Evolutionary conservation across 345 rosid species (phyloP).

Genomic region (Aethionema arabicum): DNA sequence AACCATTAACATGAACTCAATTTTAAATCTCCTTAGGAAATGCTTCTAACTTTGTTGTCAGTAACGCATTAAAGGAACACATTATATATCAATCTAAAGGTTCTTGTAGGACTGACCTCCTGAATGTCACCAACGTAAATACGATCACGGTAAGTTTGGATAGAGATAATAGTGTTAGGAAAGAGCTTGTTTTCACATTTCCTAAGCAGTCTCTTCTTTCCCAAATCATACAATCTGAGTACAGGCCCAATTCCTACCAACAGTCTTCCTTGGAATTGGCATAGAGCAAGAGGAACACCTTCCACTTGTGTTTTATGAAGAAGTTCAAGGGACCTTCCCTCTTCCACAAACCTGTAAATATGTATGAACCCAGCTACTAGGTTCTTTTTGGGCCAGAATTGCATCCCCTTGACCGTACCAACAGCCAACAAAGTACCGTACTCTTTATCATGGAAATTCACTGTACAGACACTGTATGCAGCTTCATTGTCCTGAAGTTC

Average conservation of each 20-base stretch:
- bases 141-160: constrained; percentile 89
- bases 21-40: too few relatives aligned
- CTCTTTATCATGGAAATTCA: constrained; percentile 95
- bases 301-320: constrained; percentile 97
- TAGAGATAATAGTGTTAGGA: constrained; percentile 74
- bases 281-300: constrained; percentile 83
- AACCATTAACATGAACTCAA: too few relatives aligned
- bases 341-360: constrained; percentile 88
- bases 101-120: constrained; percentile 53
- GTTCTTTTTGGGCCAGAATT: constrained; percentile 82
- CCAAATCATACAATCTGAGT: constrained; percentile 89
- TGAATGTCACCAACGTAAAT: constrained; percentile 95
- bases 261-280: constrained; percentile 95
- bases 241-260: constrained; percentile 90
- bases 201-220: constrained; percentile 83
- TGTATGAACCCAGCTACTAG: constrained; percentile 77
- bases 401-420: constrained; percentile 89
- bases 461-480: constrained; percentile 88
- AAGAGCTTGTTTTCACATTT: constrained; percentile 97
- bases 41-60: too few relatives aligned
- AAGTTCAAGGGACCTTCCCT: constrained; percentile 80
- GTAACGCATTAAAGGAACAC: too few relatives aligned
- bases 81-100: not conserved
- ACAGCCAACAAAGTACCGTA: constrained; percentile 90
- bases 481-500: constrained; percentile 99